phyloP scores from a whole-genome alignment of 1,284 basidiomycete genomes.

The Ceratobasidium theobromae region DNA sequence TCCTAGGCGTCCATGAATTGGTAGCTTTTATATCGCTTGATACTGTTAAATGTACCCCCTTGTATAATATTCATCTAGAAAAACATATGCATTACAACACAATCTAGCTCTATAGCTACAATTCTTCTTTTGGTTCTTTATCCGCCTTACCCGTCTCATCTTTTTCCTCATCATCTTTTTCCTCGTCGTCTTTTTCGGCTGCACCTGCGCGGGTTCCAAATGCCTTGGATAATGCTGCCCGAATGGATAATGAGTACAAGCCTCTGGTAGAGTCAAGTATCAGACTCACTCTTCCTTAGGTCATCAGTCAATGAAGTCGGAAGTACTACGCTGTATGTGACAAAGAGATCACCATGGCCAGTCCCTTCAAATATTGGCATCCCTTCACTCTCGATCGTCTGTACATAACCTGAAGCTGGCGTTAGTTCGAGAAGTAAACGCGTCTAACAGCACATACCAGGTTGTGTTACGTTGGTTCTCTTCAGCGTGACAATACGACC shows the following conservation, averaged over 20 bases:
- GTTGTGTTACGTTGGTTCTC: conserved; percentile 83
- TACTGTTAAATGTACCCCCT: not conserved
- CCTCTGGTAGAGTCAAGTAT: not conserved
- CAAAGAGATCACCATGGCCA: conserved; percentile 78
- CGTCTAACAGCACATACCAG: conserved; percentile 53
- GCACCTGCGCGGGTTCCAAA: conserved; percentile 7
- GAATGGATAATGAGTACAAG: not conserved
- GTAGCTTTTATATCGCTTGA: not conserved
- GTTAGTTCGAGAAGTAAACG: not conserved
- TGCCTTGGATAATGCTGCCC: conserved; percentile 9
- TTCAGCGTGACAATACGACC: conserved; percentile 75
- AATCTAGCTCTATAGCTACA: conserved; percentile 16
- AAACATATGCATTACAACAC: not conserved
- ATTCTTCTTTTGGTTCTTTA: not conserved
- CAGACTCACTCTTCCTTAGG: conserved; percentile 61
- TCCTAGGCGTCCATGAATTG: not conserved
- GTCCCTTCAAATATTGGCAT: conserved; percentile 73
- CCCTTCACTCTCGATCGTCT: conserved; percentile 82
- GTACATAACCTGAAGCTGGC: conserved; percentile 67
- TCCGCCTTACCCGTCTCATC: not conserved
- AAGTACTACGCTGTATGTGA: conserved; percentile 89
- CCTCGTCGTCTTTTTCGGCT: not conserved
- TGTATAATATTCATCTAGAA: not conserved
- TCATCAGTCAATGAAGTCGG: conserved; percentile 68
- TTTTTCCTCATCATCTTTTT: not conserved